Base-by-base conservation (phyloP, 768 basidiomycete species). In the Suillus subaureus region DNA sequence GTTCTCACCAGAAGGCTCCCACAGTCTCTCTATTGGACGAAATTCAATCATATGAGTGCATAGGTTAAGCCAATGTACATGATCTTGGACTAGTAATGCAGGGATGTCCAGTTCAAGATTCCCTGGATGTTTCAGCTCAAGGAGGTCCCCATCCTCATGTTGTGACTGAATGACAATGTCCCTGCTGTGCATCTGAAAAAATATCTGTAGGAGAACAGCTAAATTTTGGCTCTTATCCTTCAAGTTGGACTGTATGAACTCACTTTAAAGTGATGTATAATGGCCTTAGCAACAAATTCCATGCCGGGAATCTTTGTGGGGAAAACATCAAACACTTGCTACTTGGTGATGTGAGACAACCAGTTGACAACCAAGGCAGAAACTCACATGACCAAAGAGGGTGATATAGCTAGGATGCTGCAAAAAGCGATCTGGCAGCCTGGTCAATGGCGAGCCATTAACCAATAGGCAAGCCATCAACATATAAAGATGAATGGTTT, bases 381-480 rank as follows among this genome's bases (percentile, higher is more conserved):
- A 52, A 69, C 74, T 42, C 68, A 81, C 82, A 64, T 74, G 45
- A 37, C 75, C 74, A 51, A 85, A 78, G n/a, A 83, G 64, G 8
- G 74, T 70, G 16, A 52, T 54, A 63, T 82, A 85, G 2, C 73
- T 68, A 1, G 73, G 37, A 67, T 84, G 77, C 0, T 31, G 56
- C 2, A 70, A 49, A 35, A 84, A 80, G 0, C 67, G 64, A 9
- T 49, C 35, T 0, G 84, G 81, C 16, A 85, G 75, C 28, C 74
- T 76, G 21, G 80, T 79, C 11, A 81, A 63, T 1, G 78, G 74
- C 64, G 76, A 76, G 8, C 83, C 84, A 13, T 80, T 70, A 12
- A 86, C 73, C 21, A 84, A 73, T 1, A 86, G 70, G 28, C 69
- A 58, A 15, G 83, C 84, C 21, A 75, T 68, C 3, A 84, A 66